These are phyloP conservation scores for Rhodamnia argentea DNA, from an alignment of 345 rosid genomes.

Conservation along the genomic window DNA sequence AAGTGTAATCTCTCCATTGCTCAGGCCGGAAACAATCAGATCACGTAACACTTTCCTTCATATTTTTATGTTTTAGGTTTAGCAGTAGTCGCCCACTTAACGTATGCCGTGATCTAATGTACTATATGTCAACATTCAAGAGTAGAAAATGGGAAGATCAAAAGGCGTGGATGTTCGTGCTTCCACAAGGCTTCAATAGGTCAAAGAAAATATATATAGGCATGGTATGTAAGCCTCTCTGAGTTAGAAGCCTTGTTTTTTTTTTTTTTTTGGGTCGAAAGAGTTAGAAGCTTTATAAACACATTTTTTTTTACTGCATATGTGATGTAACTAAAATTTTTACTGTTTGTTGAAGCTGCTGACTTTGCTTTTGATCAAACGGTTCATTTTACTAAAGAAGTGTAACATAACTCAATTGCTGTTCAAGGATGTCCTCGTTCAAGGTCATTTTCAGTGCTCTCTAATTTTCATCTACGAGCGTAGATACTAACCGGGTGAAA, in stretches of 20 bases:
- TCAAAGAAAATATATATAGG: not conserved
- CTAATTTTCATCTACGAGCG: not conserved
- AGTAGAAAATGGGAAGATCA: not conserved
- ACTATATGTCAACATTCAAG: not conserved
- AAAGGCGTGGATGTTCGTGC: not conserved
- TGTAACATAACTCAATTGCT: not conserved
- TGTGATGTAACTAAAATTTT: not conserved
- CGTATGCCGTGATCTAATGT: not conserved
- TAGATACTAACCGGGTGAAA: not conserved
- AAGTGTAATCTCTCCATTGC: not conserved
- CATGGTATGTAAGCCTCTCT: not conserved
- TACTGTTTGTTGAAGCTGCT: not conserved
- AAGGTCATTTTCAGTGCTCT: not conserved
- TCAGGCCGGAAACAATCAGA: not conserved
- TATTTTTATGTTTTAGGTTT: not conserved
- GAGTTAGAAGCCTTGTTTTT: too few relatives aligned
- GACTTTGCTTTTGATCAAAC: not conserved
- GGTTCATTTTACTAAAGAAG: not conserved
- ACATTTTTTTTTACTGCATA: not conserved
- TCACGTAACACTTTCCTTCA: not conserved
- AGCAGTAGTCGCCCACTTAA: not conserved
- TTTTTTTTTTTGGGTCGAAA: too few relatives aligned
- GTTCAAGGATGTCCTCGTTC: not conserved
- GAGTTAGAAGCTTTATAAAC: not conserved
- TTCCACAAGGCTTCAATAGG: not conserved